Evolutionary conservation across 495 filamentous ascomycete genomes (phyloP).

Genomic region (Lophium mytilinum): DNA sequence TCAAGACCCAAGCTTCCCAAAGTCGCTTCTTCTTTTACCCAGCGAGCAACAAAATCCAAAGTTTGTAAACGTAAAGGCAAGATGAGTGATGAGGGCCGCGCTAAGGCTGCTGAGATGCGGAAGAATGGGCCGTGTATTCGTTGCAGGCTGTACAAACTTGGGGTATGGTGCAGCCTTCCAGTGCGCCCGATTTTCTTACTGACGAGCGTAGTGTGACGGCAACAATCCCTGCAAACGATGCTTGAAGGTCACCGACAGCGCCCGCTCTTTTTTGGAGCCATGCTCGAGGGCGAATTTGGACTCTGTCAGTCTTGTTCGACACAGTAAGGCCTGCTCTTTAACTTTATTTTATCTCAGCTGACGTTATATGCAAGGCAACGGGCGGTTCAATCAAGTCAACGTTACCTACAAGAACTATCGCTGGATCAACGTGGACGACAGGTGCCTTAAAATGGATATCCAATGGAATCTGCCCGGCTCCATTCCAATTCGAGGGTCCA

Average conservation of each 20-base stretch:
- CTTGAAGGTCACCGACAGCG: neutral
- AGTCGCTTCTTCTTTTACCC: slow-evolving; percentile 5
- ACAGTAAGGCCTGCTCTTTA: slow-evolving; percentile 9
- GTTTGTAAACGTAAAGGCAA: slow-evolving; percentile 1
- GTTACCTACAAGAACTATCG: slow-evolving; percentile 2
- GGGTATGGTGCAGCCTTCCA: slow-evolving; percentile 3
- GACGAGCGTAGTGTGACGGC: slow-evolving; percentile 16
- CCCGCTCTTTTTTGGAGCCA: slow-evolving; percentile 12
- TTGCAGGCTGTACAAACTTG: slow-evolving; percentile 19
- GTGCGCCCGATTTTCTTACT: neutral
- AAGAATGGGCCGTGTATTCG: slow-evolving; percentile 16
- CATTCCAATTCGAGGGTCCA: slow-evolving; percentile 5
- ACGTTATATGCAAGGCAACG: slow-evolving; percentile 10
- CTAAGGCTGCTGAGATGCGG: slow-evolving; percentile 9
- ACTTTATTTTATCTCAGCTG: neutral
- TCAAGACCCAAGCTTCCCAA: slow-evolving; percentile 2
- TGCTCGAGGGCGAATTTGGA: slow-evolving; percentile 16
- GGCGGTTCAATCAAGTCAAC: slow-evolving; percentile 14
- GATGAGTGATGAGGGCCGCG: neutral
- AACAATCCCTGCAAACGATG: slow-evolving; percentile 14
- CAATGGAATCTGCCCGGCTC: slow-evolving; percentile 17
- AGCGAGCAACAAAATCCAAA: slow-evolving; percentile 1
- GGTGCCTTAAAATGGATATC: slow-evolving; percentile 1
- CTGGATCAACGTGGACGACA: neutral
- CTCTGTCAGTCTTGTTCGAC: slow-evolving; percentile 10